Base-by-base conservation (phyloP, 768 basidiomycete species). In the Pulveroboletus frians region DNA sequence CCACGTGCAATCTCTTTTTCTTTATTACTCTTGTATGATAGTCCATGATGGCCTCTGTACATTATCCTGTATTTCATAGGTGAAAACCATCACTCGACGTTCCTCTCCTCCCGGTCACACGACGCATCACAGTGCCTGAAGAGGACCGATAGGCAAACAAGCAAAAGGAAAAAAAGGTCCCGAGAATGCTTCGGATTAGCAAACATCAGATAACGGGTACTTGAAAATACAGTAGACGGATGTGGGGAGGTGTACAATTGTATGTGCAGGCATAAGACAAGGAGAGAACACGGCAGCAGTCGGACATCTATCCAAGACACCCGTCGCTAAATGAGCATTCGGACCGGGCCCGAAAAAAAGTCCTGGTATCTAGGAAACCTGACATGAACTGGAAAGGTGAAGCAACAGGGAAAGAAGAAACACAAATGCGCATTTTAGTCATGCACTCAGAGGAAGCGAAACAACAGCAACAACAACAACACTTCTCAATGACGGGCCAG, bases 141-240 rank as follows among this genome's bases (percentile, higher is more conserved):
- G 23, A 8, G 20, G 9, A 3, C 14, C 27, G 13, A 7, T 7
- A 21, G n/a, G 32, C 9, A 39, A 26, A 26, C 23, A 26, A 26
- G 23, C 5, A 26, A 26, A 26, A 4, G 23, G 23, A 4, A 26
- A 26, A 26, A 26, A 26, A 26, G 23, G 23, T 26, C 23, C 23
- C 23, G 23, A 26, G 23, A 26, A 26, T 26, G 23, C 23, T 26
- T 26, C 23, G 23, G 23, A 26, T 26, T 31, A 10, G 30, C 30
- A 31, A 31, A 8, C 5, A n/a, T 63, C 11, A 17, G 47, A 60
- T 57, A 57, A 41, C 50, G 41, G 31, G 41, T 63, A 48, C 23
- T 43, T 50, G 59, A 47, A 48, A 41, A 60, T 60, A 61, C 61
- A 62, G 50, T 41, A 27, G 48, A 47, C 31, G 37, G 49, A 9